Evolutionary conservation across 129 eudicot species (phyloP).

Genomic region (Rutidosis leptorrhynchoides): DNA sequence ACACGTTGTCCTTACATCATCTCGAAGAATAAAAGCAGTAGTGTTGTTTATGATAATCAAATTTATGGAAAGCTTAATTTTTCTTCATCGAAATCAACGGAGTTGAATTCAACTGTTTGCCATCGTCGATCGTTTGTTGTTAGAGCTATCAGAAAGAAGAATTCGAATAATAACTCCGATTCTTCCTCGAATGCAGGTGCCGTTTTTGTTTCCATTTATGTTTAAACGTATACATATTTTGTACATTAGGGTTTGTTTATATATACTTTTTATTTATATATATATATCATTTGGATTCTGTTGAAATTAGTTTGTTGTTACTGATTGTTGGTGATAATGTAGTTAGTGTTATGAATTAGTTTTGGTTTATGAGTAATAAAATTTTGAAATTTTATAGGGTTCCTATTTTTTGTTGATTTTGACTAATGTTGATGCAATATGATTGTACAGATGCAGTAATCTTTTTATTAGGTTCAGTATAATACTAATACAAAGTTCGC

Average conservation of each 20-base stretch:
- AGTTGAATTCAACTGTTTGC: constrained; percentile 16
- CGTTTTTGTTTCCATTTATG: neutral
- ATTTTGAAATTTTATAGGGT: neutral
- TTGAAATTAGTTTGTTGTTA: constrained; percentile 18
- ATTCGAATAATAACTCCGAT: constrained; percentile 34
- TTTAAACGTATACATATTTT: neutral
- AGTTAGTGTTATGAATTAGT: neutral
- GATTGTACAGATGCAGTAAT: neutral
- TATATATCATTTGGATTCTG: constrained; percentile 13
- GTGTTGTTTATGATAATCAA: constrained; percentile 16
- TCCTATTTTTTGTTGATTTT: neutral
- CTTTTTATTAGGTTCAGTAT: neutral
- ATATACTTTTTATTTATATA: no score
- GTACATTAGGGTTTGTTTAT: constrained; percentile 11
- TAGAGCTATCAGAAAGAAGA: constrained; percentile 51
- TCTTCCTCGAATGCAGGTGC: constrained; percentile 45
- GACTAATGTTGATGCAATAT: neutral
- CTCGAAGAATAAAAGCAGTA: neutral
- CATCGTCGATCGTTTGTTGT: constrained; percentile 33
- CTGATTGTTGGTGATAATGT: constrained; percentile 25
- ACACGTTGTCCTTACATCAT: constrained; percentile 27
- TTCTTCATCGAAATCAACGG: constrained; percentile 22
- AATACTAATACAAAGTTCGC: neutral
- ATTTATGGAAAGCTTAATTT: constrained; percentile 22
- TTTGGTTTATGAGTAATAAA: neutral